A percentile compares a stretch with the other conserved stretches of the same genome.
phyloP scores from a whole-genome alignment of 169 alveolate species.

The Eimeria praecox region DNA sequence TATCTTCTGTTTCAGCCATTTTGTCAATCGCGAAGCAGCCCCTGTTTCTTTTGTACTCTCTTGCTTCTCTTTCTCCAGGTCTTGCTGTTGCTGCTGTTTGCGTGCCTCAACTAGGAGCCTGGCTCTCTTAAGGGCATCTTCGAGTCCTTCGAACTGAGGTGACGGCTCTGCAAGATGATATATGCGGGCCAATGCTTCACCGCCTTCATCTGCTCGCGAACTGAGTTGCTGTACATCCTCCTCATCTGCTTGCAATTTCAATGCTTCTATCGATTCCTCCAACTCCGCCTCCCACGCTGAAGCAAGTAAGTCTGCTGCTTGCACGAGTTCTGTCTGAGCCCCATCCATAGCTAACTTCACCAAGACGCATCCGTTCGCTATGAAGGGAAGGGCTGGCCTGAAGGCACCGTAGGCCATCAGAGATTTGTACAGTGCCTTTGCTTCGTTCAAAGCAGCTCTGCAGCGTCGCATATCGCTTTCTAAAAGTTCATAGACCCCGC shows the following conservation, averaged over 20 bases:
- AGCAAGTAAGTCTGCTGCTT: constrained; percentile 28
- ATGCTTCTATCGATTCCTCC: not conserved
- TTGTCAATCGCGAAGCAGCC: not conserved
- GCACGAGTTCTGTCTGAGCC: constrained; percentile 45
- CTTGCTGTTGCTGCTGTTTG: not conserved
- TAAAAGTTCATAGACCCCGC: not conserved
- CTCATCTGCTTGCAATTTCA: not conserved
- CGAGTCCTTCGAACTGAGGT: constrained; percentile 35
- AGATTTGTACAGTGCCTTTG: not conserved
- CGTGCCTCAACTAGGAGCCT: not conserved
- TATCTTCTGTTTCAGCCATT: not conserved
- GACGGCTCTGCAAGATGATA: constrained; percentile 1
- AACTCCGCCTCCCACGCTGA: constrained; percentile 26
- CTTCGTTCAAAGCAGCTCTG: not conserved
- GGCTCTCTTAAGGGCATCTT: not conserved
- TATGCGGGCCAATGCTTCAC: not conserved
- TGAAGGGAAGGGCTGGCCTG: not conserved
- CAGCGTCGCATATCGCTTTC: constrained; percentile 11
- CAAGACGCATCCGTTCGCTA: not conserved
- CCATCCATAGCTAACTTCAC: not conserved
- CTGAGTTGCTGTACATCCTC: constrained; percentile 9
- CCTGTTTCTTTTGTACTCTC: not conserved
- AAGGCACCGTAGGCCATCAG: not conserved
- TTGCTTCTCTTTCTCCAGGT: not conserved
- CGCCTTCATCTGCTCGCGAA: not conserved